Conservation (phyloP, 2,329 filamentous ascomycete genomes). For the Colletotrichum coccodes region DNA sequence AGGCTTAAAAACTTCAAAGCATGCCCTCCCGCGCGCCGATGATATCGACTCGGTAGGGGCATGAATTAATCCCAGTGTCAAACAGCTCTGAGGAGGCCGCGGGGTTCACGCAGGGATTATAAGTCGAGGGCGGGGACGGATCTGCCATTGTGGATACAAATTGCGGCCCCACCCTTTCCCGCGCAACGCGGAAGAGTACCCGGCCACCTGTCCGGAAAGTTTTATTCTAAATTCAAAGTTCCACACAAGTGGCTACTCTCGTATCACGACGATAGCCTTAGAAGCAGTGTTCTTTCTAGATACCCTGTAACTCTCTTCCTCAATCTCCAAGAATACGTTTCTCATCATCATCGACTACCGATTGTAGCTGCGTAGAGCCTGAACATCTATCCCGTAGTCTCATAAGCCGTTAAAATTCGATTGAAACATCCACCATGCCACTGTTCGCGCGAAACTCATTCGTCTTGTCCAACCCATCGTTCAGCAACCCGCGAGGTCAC, state of each 20-base stretch:
- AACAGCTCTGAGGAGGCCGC: neutral
- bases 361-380: neutral
- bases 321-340: neutral
- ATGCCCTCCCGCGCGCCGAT: no score
- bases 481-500: slow-evolving; percentile 26
- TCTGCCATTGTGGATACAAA: no score
- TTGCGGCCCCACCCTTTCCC: no score
- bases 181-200: neutral
- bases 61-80: neutral
- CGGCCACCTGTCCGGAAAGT: neutral
- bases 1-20: no score
- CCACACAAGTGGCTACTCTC: neutral
- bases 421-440: neutral
- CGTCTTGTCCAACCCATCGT: slow-evolving; percentile 16
- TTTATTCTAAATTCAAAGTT: no score
- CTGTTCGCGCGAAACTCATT: neutral
- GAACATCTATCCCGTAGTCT: neutral
- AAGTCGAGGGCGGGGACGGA: neutral
- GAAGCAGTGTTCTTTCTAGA: no score
- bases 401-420: neutral
- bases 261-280: no score
- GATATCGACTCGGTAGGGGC: neutral
- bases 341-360: neutral
- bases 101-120: neutral
- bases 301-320: no score